These are phyloP conservation scores for Litchi chinensis DNA, from an alignment of 345 rosid genomes.

Conservation along the genomic window DNA sequence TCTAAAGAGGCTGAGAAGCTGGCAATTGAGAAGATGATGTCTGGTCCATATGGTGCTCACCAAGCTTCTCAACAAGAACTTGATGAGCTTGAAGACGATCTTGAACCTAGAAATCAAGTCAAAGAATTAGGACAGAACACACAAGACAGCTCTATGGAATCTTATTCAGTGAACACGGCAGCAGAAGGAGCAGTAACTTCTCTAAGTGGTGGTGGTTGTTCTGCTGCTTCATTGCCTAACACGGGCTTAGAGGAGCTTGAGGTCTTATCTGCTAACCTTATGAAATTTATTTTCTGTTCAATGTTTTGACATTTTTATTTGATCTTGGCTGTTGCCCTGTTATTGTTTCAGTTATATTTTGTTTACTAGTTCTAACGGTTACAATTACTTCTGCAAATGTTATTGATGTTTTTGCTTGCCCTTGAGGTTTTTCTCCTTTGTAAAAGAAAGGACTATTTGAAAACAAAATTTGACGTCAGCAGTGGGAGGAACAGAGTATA, in stretches of 20 bases:
- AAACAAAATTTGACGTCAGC: not conserved
- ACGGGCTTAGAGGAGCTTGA: conserved; percentile 81
- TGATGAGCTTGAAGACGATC: conserved; percentile 78
- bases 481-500: not conserved
- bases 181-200: conserved; percentile 31
- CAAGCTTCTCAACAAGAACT: conserved; percentile 62
- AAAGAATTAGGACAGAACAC: conserved; percentile 25
- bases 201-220: conserved; percentile 38
- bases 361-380: not conserved
- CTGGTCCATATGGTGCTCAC: conserved; percentile 51
- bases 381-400: not conserved
- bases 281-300: not conserved
- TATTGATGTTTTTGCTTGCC: not conserved
- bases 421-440: no score
- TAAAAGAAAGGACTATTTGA: not conserved
- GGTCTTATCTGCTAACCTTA: conserved; percentile 46
- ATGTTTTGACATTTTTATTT: conserved; percentile 4
- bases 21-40: conserved; percentile 60
- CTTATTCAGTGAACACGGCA: conserved; percentile 30
- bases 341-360: not conserved
- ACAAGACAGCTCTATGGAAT: conserved; percentile 26
- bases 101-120: conserved; percentile 45
- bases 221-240: conserved; percentile 32
- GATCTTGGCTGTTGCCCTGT: not conserved
- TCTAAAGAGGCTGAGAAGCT: conserved; percentile 63